Evolutionary conservation across 352 stramenopile genomes (phyloP).

Genomic region (Globisporangium echinulatum): DNA sequence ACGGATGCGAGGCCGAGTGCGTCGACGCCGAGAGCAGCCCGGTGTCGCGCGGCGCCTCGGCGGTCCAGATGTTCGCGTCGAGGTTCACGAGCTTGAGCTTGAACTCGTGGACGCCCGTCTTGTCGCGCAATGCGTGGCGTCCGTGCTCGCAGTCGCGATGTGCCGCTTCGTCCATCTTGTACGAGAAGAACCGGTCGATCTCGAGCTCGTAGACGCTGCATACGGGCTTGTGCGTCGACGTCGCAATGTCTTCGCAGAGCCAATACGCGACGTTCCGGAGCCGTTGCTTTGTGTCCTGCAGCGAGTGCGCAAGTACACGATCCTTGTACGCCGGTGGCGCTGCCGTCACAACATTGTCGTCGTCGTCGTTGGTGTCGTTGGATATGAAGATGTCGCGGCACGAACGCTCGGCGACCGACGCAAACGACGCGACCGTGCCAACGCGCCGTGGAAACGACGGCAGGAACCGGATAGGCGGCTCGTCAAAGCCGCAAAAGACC

Average conservation of each 20-base stretch:
- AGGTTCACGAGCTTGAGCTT: slow-evolving; percentile 50
- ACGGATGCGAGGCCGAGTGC: slow-evolving; percentile 9
- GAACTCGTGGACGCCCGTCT: slow-evolving; percentile 37
- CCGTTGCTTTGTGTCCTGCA: slow-evolving; percentile 33
- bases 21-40: slow-evolving; percentile 2
- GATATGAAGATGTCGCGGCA: slow-evolving; percentile 52
- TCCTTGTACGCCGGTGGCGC: slow-evolving; percentile 67
- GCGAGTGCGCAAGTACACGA: slow-evolving; percentile 48
- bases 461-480: slow-evolving; percentile 68
- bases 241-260: slow-evolving; percentile 38
- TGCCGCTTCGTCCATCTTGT: slow-evolving; percentile 22
- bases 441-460: slow-evolving; percentile 67
- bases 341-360: not conserved
- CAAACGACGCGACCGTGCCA: slow-evolving; percentile 51
- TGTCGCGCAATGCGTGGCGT: slow-evolving; percentile 30
- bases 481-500: slow-evolving; percentile 82
- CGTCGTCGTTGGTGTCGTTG: slow-evolving; percentile 16
- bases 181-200: slow-evolving; percentile 46
- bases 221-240: slow-evolving; percentile 45
- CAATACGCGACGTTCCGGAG: slow-evolving; percentile 37
- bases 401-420: slow-evolving; percentile 52
- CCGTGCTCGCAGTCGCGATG: slow-evolving; percentile 17
- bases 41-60: slow-evolving; percentile 6
- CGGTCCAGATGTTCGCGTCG: slow-evolving; percentile 49
- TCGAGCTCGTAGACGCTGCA: slow-evolving; percentile 46